Percentiles rank a stretch among this genome's conserved stretches.
phyloP scores from a whole-genome alignment of 371 early-diverging fungal genomes.

The Mucor indicus region DNA sequence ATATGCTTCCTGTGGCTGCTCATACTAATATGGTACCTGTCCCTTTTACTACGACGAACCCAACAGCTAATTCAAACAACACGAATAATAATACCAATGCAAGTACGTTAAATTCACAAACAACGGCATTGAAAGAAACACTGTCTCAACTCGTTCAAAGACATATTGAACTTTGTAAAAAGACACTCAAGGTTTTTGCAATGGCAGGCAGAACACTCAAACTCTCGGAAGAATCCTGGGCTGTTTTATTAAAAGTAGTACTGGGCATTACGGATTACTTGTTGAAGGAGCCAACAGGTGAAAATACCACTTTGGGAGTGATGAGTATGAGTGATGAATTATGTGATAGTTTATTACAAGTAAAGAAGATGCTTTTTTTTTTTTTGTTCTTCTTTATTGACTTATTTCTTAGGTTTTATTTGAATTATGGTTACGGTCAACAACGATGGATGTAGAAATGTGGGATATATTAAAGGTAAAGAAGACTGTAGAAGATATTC shows the following conservation, averaged over 20 bases:
- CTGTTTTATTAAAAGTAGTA: constrained; percentile 69
- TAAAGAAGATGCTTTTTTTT: constrained; percentile 16
- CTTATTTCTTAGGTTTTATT: constrained; percentile 46
- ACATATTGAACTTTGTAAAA: constrained; percentile 75
- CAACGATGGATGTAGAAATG: constrained; percentile 63
- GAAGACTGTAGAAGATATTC: not conserved
- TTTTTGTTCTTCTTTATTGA: not conserved
- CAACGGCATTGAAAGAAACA: constrained; percentile 24
- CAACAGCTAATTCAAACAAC: not conserved
- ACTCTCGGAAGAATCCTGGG: constrained; percentile 74
- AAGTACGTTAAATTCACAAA: constrained; percentile 1
- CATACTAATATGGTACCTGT: constrained; percentile 21
- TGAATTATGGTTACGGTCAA: constrained; percentile 75
- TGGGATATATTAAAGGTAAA: constrained; percentile 66
- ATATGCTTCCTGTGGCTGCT: constrained; percentile 22
- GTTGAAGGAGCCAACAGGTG: constrained; percentile 51
- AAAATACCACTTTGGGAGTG: constrained; percentile 32
- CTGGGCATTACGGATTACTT: constrained; percentile 71
- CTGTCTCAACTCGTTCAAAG: constrained; percentile 43
- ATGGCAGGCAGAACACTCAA: constrained; percentile 65
- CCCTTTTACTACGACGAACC: too few relatives aligned
- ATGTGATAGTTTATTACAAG: constrained; percentile 68
- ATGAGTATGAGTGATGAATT: constrained; percentile 72
- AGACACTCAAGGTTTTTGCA: constrained; percentile 61
- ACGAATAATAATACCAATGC: constrained; percentile 5